Evolutionary conservation across 352 stramenopile genomes (phyloP), one percentile per base, ranked within the genome.

Genomic region (Phytophthora quininea): DNA sequence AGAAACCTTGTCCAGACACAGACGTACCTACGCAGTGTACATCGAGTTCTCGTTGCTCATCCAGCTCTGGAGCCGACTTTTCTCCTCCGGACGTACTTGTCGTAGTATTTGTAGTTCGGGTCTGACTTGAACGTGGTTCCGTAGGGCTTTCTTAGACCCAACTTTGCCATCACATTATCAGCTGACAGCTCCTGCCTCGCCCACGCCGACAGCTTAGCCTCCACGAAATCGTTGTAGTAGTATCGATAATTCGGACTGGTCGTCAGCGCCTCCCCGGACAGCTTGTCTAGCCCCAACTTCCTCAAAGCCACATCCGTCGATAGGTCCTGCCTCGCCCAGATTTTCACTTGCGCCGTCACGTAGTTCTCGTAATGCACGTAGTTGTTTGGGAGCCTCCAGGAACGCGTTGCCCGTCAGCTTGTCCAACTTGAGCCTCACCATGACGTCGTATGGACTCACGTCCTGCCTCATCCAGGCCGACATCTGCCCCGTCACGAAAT

Each of bases 51-150:
- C 35, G 6, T 40, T 0, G 6, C 10, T 6, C 35, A 40, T 6
- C 35, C 35, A 40, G 35, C 10, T 40, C 6, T 6, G 6, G 6
- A 40, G 10, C 35, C 35, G 35, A 11, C 10, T 11, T 11, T 40
- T 6, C 35, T 40, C 35, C 35, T 40, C 35, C 35, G 6, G 29
- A 49, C 19, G 43, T 29, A 49, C 29, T 27, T 3, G 29, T 30
- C 12, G 43, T 49, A 49, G 43, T 49, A 49, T n/a, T 49, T 29
- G 43, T 49, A 49, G 14, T 49, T 49, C 19, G 15, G 12, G 19
- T 24, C 8, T 5, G 19, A 5, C 43, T 49, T 49, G 43, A 49
- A n/a, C 11, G 43, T 8, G 9, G 15, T 29, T 27, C 12, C 11
- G 12, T n/a, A 49, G 3, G 29, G 43, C 15, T 27, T 49, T 5